Base-by-base conservation (phyloP, 2,329 filamentous ascomycete genomes). In the Coniochaeta sp. region DNA sequence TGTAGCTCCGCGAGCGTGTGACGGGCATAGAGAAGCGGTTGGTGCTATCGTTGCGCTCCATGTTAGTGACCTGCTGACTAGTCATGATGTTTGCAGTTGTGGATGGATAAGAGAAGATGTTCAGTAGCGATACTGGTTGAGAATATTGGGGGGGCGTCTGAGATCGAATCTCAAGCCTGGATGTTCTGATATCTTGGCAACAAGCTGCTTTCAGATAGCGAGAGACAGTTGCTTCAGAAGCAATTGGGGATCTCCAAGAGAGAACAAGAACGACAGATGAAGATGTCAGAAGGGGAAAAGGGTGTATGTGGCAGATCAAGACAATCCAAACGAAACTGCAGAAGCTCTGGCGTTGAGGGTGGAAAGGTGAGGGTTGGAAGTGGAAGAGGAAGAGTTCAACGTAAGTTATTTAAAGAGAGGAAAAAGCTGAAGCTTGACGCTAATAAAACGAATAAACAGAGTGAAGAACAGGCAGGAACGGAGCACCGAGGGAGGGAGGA, bases 1-100 rank as follows among this genome's bases (percentile, higher is more conserved):
- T 71, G 56, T 85, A 81, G 58, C 77, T 83, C 58, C 86, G 81
- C 58, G 84, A 82, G 54, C 80, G 79, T 47, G 87, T 89, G 49
- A 92, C 87, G 28, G 92, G 92, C 87, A 96, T 91, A 4, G 92
- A 96, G 69, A 95, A 95, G 57, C 92, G 87, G 67, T 96, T 95
- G 55, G 86, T 77, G 59, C 89, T 95, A 60, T 47, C 45, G 40
- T 49, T 35, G 13, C 10, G 4, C 28, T 4, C 31, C 45, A 48
- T 48, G 28, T 48, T 48, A 48, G 45, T 26, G n/a, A 16, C 30
- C 26, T 27, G n/a, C 24, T 48, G 38, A n/a, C 18, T 40, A 30
- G 27, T 6, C 18, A n/a, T 26, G 9, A 14, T 42, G 20, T 10
- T 13, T 3, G 20, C 4, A 14, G 38, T 6, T 12, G 32, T 8